Conservation (phyloP, 1,284 basidiomycete genomes). For the Ceratobasidium sp. region DNA sequence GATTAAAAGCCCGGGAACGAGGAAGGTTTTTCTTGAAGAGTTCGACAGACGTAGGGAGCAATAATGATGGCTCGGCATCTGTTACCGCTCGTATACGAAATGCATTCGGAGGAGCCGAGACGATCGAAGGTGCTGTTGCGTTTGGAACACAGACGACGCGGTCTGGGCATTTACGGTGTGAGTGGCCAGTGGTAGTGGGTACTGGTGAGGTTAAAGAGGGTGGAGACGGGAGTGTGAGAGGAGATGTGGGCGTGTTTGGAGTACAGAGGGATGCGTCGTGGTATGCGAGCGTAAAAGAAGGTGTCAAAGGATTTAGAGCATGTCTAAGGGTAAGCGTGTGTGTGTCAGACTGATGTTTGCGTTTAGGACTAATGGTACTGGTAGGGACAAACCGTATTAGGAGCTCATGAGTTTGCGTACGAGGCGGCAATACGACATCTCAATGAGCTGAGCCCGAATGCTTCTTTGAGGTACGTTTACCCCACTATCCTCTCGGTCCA, state of each 20-base stretch:
- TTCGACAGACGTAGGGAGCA: constrained; percentile 88
- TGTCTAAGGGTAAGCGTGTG: constrained; percentile 71
- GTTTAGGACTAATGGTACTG: constrained; percentile 45
- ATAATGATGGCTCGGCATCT: constrained; percentile 86
- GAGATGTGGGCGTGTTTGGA: constrained; percentile 72
- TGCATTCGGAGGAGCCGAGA: constrained; percentile 92
- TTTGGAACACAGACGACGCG: constrained; percentile 87
- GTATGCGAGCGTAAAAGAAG: constrained; percentile 79
- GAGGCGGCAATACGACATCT: constrained; percentile 84
- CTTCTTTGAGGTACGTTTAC: constrained; percentile 78
- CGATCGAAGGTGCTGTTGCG: constrained; percentile 84
- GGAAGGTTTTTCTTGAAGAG: constrained; percentile 86
- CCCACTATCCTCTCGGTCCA: background rate
- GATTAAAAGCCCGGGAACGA: constrained; percentile 84
- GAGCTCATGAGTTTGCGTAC: constrained; percentile 83
- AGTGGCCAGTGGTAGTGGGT: constrained; percentile 55
- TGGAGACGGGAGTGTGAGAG: constrained; percentile 63
- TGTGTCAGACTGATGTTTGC: constrained; percentile 5
- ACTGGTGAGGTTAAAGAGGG: background rate
- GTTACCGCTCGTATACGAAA: constrained; percentile 86
- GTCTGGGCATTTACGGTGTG: constrained; percentile 79
- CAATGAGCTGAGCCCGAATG: constrained; percentile 74
- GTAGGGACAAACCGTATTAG: constrained; percentile 60
- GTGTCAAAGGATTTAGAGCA: constrained; percentile 73
- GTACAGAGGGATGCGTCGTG: constrained; percentile 76